Evolutionary conservation across 2,329 filamentous ascomycete species (phyloP), one percentile per base, ranked within the genome.

Genomic region (Exutisphaerella laricina): DNA sequence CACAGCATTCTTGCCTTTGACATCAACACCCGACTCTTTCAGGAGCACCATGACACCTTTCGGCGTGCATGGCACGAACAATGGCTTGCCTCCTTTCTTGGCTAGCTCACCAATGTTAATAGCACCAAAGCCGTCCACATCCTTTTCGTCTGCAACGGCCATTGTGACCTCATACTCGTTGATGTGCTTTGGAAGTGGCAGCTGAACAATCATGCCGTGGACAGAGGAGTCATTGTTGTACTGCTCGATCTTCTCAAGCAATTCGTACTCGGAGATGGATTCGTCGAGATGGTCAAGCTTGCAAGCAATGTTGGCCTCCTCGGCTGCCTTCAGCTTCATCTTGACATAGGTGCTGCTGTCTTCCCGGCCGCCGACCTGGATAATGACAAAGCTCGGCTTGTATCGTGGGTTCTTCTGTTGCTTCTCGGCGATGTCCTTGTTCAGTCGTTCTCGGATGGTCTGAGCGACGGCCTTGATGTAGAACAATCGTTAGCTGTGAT

Each of bases 241-340:
- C 46, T 77, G 73, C 52, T 79, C 77, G 58, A 98, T 85, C 50
- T 85, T 76, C 54, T 92, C 82, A 48, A 98, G 74, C 45, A 98
- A 79, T 70, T 97, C 89, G 41, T 82, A 72, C 70, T 97, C 87
- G 41, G 82, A 80, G 64, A 89, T 85, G 49, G 81, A 74, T 58
- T 90, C 86, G 38, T 86, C 80, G 59, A 89, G 86, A 62, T 90
- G 86, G 55, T 94, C 73, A 51, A 96, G 72, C 60, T 89, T 84
- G 72, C 90, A 96, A 51, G 78, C 75, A 63, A 98, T 96, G 61
- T 87, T 88, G 61, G 89, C 88, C 85, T 97, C 92, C 65, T 86
- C 75, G 45, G 92, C 92, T 54, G 92, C 92, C 77, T 96, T 98
- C 62, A 96, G 73, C 74, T 98, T 98, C 92, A 98, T 98, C 70